phyloP scores from a whole-genome alignment of 495 filamentous ascomycete genomes.

The Aspergillus haitiensis region DNA sequence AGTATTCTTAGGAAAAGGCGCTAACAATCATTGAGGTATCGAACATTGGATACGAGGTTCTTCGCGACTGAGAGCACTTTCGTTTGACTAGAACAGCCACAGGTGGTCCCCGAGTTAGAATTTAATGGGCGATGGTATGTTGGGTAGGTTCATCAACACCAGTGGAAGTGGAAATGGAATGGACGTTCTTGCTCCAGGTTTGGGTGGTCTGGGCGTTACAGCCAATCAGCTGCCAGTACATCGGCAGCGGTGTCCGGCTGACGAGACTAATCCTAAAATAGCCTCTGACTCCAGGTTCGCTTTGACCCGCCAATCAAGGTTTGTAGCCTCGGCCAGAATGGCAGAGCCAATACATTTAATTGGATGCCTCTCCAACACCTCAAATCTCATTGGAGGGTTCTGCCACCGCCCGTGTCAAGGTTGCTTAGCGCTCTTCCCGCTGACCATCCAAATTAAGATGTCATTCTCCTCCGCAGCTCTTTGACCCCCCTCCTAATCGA shows the following conservation, averaged over 20 bases:
- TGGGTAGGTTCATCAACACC: constrained; percentile 5
- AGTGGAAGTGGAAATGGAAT: constrained; percentile 13
- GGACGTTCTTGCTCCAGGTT: constrained; percentile 13
- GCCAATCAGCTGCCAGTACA: constrained; percentile 14
- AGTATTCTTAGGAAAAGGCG: constrained; percentile 5
- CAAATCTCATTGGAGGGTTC: constrained; percentile 20
- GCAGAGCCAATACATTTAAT: constrained; percentile 23
- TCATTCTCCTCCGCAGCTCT: background rate
- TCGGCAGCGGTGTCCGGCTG: constrained; percentile 9
- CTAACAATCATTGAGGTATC: background rate
- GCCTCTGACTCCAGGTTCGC: constrained; percentile 13
- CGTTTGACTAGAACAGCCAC: constrained; percentile 2
- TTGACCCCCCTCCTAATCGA: background rate
- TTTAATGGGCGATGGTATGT: background rate
- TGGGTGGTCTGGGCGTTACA: constrained; percentile 7
- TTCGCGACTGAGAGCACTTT: constrained; percentile 4
- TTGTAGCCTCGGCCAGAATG: constrained; percentile 4
- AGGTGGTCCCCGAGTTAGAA: background rate
- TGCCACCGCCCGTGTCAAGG: constrained; percentile 18
- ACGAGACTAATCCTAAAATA: constrained; percentile 23
- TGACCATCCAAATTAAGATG: constrained; percentile 6
- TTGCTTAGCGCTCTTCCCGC: constrained; percentile 24
- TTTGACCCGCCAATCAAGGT: constrained; percentile 15
- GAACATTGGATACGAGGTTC: background rate
- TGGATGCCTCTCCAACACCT: constrained; percentile 17